Evolutionary conservation across 2,329 filamentous ascomycete genomes (phyloP).

Genomic region (Cladosporium velox): DNA sequence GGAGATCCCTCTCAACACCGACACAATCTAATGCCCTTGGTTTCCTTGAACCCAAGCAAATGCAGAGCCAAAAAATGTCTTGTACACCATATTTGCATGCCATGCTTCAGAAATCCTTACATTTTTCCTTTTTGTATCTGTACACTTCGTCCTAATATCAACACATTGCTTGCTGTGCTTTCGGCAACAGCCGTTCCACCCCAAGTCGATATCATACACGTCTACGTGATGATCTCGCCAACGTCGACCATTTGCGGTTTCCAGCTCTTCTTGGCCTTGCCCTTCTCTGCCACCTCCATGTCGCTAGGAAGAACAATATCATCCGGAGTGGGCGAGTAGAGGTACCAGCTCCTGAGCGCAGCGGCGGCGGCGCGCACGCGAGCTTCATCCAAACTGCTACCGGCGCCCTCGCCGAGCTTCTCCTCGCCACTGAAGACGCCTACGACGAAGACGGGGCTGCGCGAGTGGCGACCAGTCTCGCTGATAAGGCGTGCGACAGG

Average conservation of each 20-base stretch:
- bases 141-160: conserved; percentile 10
- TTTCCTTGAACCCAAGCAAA: not conserved
- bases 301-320: conserved; percentile 55
- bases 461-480: conserved; percentile 83
- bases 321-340: conserved; percentile 75
- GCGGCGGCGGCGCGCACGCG: conserved; percentile 78
- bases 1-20: not conserved
- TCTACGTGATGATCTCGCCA: conserved; percentile 56
- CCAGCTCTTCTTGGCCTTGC: conserved; percentile 45
- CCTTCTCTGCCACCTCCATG: conserved; percentile 34
- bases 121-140: conserved; percentile 17
- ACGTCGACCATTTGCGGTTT: conserved; percentile 59
- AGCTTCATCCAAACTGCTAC: conserved; percentile 74
- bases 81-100: not conserved
- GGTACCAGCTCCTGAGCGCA: conserved; percentile 90
- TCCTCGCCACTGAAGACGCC: conserved; percentile 90
- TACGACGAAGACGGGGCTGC: conserved; percentile 88
- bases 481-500: conserved; percentile 85
- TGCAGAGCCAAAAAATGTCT: not conserved
- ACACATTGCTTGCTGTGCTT: conserved; percentile 13
- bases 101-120: conserved; percentile 10
- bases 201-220: not conserved
- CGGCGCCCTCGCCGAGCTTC: conserved; percentile 88
- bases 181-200: not conserved
- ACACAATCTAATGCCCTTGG: not conserved